phyloP scores from a whole-genome alignment of 306 rosid genomes.

The Alnus rubra region DNA sequence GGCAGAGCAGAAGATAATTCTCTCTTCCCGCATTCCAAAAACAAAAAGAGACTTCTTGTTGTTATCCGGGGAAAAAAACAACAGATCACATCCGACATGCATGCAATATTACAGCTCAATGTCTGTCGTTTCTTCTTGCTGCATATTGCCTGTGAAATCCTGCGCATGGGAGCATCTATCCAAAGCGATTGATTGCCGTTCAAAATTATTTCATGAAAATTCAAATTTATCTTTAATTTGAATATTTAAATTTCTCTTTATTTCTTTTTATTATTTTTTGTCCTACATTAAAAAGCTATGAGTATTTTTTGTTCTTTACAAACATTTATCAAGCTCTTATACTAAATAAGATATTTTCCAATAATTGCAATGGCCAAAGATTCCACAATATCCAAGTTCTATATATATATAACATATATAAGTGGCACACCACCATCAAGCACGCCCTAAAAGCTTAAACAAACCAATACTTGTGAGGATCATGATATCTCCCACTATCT shows the following conservation, averaged over 20 bases:
- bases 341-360: no score
- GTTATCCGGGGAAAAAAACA: neutral
- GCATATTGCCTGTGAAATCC: neutral
- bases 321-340: no score
- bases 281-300: no score
- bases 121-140: neutral
- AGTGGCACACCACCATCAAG: neutral
- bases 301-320: no score
- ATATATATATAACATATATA: neutral
- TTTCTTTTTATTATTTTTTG: no score
- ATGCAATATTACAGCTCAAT: neutral
- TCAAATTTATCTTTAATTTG: no score
- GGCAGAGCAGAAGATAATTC: no score
- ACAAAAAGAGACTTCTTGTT: neutral
- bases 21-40: neutral
- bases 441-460: neutral
- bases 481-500: constrained; percentile 40
- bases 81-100: neutral
- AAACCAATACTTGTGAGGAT: constrained; percentile 29
- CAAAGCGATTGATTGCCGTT: neutral
- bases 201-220: no score
- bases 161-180: neutral
- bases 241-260: no score
- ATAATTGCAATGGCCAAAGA: neutral
- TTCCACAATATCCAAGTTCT: neutral